phyloP scores from a whole-genome alignment of 1,284 basidiomycete genomes.

The Marasmius fiardii region DNA sequence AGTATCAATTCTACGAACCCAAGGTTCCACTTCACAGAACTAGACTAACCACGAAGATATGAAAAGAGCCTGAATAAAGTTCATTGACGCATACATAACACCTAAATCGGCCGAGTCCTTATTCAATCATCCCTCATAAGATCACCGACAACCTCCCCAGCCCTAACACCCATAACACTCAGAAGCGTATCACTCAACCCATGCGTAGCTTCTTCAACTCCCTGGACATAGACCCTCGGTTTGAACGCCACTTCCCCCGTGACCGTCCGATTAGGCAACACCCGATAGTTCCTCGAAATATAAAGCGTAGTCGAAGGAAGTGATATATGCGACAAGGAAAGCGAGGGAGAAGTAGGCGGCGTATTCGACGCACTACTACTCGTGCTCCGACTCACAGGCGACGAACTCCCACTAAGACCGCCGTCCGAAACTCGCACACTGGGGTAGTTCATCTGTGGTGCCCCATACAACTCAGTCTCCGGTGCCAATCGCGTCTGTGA shows the following conservation, averaged over 20 bases:
- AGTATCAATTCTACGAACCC: background rate
- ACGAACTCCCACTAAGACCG: background rate
- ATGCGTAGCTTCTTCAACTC: conserved; percentile 54
- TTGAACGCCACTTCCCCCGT: conserved; percentile 23
- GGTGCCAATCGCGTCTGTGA: background rate
- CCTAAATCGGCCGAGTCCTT: background rate
- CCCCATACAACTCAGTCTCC: background rate
- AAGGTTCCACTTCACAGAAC: no score
- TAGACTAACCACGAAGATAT: no score
- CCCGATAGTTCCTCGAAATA: conserved; percentile 44
- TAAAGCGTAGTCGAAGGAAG: conserved; percentile 30
- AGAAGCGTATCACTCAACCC: conserved; percentile 56
- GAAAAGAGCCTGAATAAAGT: no score
- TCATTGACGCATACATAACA: no score
- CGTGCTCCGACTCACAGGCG: conserved; percentile 16
- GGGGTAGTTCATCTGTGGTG: background rate
- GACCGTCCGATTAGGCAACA: conserved; percentile 29
- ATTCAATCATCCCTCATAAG: conserved; percentile 19
- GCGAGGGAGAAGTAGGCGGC: conserved; percentile 27
- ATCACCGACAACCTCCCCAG: conserved; percentile 48
- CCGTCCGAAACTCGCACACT: background rate
- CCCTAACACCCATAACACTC: conserved; percentile 46
- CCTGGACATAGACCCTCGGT: conserved; percentile 52
- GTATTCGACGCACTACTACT: conserved; percentile 24
- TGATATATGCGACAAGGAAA: conserved; percentile 18